Base-by-base conservation (phyloP, 805 yeast species). In the Komagataella pastoris region DNA sequence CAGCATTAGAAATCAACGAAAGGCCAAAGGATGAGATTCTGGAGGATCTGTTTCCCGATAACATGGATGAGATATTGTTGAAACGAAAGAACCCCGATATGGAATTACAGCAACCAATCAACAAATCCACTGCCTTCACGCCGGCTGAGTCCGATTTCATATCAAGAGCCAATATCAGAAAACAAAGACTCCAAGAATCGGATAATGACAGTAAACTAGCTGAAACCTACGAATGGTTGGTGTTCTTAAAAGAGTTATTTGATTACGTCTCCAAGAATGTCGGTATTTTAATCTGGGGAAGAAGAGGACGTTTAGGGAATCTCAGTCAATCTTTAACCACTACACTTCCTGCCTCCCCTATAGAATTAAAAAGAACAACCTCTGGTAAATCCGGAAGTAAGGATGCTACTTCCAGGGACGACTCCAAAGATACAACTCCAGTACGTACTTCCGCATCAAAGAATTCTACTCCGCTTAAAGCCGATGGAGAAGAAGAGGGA, bases 131-230 rank as follows among this genome's bases (percentile, higher is more conserved):
- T 1, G 50, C 60, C 36, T 68, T 88, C 53, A 77, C 89, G 0
- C 88, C 95, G 0, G 77, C 85, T 1, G 98, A 93, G 61, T 58
- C 71, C 6, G 97, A 88, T 57, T 91, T 93, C 59, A 70, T 88
- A 3, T 76, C 75, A 18, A 74, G 93, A 52, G 87, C 97, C 64
- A 74, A 74, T 50, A 73, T 83, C 4, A 74, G 99, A 50, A 81
- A 82, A 55, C 83, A 80, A 24, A 76, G 76, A 46, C 68, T 91
- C 44, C 59, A 75, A 55, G 72, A 69, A 46, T 71, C 70, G 53
- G 63, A 70, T 3, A 68, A 73, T 36, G 77, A 75, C 43, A 74
- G 75, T 23, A 75, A 72, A 18, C 70, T 91, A 48, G 71, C 81
- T 57, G 83, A 80, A 56, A 83, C 79, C 55, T 91, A 88, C 65